Evolutionary conservation across 495 filamentous ascomycete genomes (phyloP), one percentile per base, ranked within the genome.

Genomic region (Schizothecium vesticola): DNA sequence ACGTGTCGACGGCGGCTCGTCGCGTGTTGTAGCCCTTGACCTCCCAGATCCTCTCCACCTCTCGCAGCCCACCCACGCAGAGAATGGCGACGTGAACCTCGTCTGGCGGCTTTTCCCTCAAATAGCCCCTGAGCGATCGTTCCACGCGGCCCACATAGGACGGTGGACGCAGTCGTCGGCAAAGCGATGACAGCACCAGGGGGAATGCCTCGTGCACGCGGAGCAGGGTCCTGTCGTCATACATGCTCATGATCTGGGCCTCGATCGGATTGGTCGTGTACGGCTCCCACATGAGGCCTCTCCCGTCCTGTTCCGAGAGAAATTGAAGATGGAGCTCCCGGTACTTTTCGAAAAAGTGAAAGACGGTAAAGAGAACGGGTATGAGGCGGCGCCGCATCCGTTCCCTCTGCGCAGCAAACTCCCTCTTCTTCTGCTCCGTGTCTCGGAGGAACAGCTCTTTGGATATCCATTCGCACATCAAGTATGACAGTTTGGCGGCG

Each of bases 271-370:
- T 85, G 24, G 81, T 58, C 1, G 82, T 83, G 65, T 82, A 81
- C 0, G 82, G 80, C 29, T 77, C 61, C 22, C 69, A 56, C 63
- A 69, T 28, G 21, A 85, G 68, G 0, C 82, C 82, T 31, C 79
- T 72, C 0, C 81, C 81, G 29, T 73, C 68, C 58, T 81, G 72
- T 36, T 82, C 76, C 24, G 74, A 74, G 26, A 87, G 79, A 67
- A 84, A 85, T 63, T 83, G 71, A 22, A 85, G 73, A 70, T 87
- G 84, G n/a, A 84, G 77, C 56, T 80, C 77, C 63, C 85, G 83
- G 69, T 85, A 86, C 4, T 79, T 84, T 70, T 87, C 85, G 71
- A 87, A 87, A 71, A 87, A 87, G 72, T 87, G 85, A 68, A 86
- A 86, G 51, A 86, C 72, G 19, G 85, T 85, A 61, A 87, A 86